phyloP scores from a whole-genome alignment of 2,329 filamentous ascomycete species.

The Apiospora koreana region DNA sequence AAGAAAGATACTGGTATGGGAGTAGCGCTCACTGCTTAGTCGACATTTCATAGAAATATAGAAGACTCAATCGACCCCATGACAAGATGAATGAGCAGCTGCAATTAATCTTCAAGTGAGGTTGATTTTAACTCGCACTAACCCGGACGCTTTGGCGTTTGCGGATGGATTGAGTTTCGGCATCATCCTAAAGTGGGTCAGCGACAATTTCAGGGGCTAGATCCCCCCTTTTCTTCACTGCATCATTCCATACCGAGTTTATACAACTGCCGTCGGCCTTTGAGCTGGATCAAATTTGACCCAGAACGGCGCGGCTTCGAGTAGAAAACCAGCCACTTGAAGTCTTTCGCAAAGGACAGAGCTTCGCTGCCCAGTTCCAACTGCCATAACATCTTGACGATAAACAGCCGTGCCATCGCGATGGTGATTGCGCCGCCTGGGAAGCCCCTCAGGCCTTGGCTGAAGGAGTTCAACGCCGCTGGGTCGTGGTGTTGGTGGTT shows the following conservation, averaged over 20 bases:
- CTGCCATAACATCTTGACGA: not conserved
- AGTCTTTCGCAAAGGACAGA: slow-evolving; percentile 17
- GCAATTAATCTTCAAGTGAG: too few species aligned
- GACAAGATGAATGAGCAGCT: too few species aligned
- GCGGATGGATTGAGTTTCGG: too few species aligned
- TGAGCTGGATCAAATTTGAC: slow-evolving; percentile 13
- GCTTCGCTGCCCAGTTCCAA: slow-evolving; percentile 9
- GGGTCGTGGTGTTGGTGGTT: not conserved
- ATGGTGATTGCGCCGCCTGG: not conserved
- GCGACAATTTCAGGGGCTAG: too few species aligned
- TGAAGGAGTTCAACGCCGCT: slow-evolving; percentile 6
- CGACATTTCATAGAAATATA: too few species aligned
- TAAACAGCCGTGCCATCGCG: not conserved
- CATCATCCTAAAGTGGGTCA: too few species aligned
- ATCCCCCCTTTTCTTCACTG: too few species aligned
- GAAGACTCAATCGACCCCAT: too few species aligned
- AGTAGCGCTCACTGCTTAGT: too few species aligned
- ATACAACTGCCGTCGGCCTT: not conserved
- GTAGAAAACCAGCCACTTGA: slow-evolving; percentile 17
- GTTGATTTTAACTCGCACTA: too few species aligned
- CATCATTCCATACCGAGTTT: not conserved
- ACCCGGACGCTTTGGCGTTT: too few species aligned
- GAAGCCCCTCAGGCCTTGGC: slow-evolving; percentile 15
- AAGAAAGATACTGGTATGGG: too few species aligned
- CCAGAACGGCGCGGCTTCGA: slow-evolving; percentile 14